Evolutionary conservation across 106 monocot genomes (phyloP), one percentile per base, ranked within the genome.

Genomic region (Dioscorea alata): DNA sequence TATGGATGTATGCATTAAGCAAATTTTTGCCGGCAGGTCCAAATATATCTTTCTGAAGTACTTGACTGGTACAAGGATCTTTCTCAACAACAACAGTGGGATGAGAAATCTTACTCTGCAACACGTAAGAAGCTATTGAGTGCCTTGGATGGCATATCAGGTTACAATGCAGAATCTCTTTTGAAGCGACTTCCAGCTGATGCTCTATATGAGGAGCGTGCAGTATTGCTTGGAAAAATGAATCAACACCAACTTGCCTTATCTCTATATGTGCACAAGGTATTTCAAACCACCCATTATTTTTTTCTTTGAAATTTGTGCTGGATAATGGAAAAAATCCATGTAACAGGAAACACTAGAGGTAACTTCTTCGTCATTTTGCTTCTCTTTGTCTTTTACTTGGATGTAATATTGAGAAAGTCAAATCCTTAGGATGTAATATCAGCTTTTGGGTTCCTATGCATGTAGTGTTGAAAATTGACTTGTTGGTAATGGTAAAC

Each of bases 21-120:
- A 23, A 54, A 24, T 74, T 76, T 20, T 70, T 13, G 31, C 74
- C 68, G 60, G 16, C 78, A 99, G 92, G 97, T 99, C 48, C 97
- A 99, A 85, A 78, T 99, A 68, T 99, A 99, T 76, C 81, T 99
- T 60, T 99, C 97, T 56, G 97, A 99, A 79, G 97, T 99, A 59
- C 61, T 99, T 63, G 92, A 99, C 54, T 90, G 97, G 86, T 87
- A 85, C 58, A 85, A 77, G 69, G 90, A 85, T 76, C 75, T 99
- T 18, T 80, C 66, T 64, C 76, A 85, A 70, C 82, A 99, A 81
- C 65, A 83, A 28, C 83, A 83, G 48, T 99, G 97, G 97, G 87
- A 85, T 58, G 97, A 99, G 73, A 87, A 90, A 69, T 35, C 66
- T 61, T 85, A 77, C 60, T 81, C 80, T 23, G 76, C 89, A 66